Conservation (phyloP, 2,329 filamentous ascomycete species). For the Monilinia polystroma region DNA sequence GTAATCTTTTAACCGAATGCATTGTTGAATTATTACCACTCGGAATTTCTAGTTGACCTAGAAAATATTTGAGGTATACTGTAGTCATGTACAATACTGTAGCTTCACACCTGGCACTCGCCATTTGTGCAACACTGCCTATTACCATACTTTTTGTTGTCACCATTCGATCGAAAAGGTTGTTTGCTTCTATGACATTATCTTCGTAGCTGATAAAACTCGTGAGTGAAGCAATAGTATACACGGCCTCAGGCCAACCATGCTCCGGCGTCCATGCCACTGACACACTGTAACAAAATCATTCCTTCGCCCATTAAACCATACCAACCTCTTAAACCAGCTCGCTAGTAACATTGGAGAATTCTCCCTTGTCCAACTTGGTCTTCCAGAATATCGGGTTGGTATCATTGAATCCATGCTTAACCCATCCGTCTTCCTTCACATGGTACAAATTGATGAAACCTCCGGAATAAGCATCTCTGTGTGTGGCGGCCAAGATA, state of each 20-base stretch:
- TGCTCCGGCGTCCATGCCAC: slow-evolving; percentile 36
- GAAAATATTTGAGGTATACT: neutral
- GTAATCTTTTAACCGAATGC: neutral
- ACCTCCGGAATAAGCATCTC: slow-evolving; percentile 97
- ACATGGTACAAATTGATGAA: slow-evolving; percentile 99
- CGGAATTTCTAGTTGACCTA: neutral
- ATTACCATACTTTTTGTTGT: neutral
- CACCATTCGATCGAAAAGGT: neutral
- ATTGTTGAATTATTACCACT: neutral
- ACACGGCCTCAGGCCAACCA: slow-evolving; percentile 33
- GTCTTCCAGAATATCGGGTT: slow-evolving; percentile 99
- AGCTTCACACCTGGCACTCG: neutral
- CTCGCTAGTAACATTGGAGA: slow-evolving; percentile 52
- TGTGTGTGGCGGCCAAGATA: slow-evolving; percentile 93
- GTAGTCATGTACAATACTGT: neutral
- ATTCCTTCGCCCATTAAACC: slow-evolving; percentile 17
- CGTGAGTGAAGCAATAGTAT: slow-evolving; percentile 37
- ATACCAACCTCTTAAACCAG: slow-evolving; percentile 34
- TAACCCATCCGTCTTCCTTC: slow-evolving; percentile 98
- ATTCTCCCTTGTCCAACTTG: slow-evolving; percentile 97
- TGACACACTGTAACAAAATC: slow-evolving; percentile 38
- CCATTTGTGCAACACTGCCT: neutral
- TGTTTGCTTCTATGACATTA: slow-evolving; percentile 20
- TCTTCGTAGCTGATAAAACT: slow-evolving; percentile 34
- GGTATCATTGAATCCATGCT: slow-evolving; percentile 96